Evolutionary conservation across 768 basidiomycete genomes (phyloP), one percentile per base, ranked within the genome.

Genomic region (Phlegmacium glaucopus): DNA sequence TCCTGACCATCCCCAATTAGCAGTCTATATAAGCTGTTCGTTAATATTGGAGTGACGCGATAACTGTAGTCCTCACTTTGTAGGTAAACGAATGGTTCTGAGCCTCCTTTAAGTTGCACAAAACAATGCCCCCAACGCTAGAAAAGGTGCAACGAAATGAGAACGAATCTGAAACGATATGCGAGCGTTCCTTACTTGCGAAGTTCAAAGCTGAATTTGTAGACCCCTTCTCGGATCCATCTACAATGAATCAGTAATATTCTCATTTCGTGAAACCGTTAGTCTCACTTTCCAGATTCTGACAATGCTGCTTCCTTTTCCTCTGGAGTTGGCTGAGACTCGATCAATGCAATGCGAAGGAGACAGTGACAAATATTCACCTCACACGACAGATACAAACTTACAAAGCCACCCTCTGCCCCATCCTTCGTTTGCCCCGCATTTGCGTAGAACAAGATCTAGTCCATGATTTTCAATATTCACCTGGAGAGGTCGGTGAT

Each of bases 381-480:
- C 71, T 91, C 88, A 51, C 90, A 90, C 9, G 85, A 85, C 17
- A 93, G 74, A 63, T 90, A 92, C 35, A 93, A 60, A 62, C 87
- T 88, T 27, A 90, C 77, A 57, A 77, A 87, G 13, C 78, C 66
- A 29, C 62, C 75, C 5, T 77, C 72, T n/a, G 63, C 54, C 2
- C 69, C 71, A 40, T 79, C 77, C 36, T 77, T 75, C n/a, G 74
- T 69, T 15, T 75, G 77, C 0, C 89, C 88, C 34, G 87, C 83
- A 61, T 90, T 92, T 5, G 90, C 77, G 60, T 93, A 94, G 67
- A 91, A 91, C 39, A 94, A 63, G 38, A 91, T 83, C 81, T 91
- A 37, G 10, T 45, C 53, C 34, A 50, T n/a, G 22, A 16, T 42
- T 39, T 53, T 6, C 41, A 30, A 45, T 52, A 55, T 49, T 56